These are phyloP conservation scores for Malus orientalis DNA, from an alignment of 306 rosid species.

Conservation along the genomic window DNA sequence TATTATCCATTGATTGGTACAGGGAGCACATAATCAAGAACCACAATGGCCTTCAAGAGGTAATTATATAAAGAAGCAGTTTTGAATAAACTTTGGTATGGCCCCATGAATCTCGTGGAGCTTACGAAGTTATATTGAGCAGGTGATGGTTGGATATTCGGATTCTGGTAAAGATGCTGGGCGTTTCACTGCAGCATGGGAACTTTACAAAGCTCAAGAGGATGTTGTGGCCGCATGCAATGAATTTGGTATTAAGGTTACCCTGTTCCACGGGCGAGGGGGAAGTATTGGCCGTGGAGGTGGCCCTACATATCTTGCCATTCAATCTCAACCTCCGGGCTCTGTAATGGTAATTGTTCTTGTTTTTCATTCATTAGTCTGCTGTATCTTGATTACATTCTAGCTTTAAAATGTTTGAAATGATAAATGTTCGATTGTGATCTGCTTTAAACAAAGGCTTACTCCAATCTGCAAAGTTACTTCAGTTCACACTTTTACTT, in stretches of 20 bases:
- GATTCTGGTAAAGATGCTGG: slow-evolving; percentile 99
- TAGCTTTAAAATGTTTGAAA: not conserved
- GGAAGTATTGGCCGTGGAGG: slow-evolving; percentile 98
- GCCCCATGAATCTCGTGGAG: slow-evolving; percentile 9
- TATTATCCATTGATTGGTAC: slow-evolving; percentile 86
- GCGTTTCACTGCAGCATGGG: slow-evolving; percentile 95
- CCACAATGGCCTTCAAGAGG: slow-evolving; percentile 92
- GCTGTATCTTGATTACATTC: not conserved
- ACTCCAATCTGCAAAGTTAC: not conserved
- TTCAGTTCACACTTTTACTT: not conserved
- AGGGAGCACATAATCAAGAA: slow-evolving; percentile 62
- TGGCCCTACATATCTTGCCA: slow-evolving; percentile 93
- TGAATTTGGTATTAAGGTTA: slow-evolving; percentile 79
- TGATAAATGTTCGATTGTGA: not conserved
- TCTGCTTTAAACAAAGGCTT: not conserved
- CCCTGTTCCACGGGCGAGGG: slow-evolving; percentile 92
- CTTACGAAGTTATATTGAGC: slow-evolving; percentile 21
- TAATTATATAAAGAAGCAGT: slow-evolving; percentile 12
- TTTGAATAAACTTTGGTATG: not conserved
- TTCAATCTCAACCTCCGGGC: slow-evolving; percentile 98
- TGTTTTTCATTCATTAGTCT: not conserved
- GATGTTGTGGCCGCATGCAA: slow-evolving; percentile 91
- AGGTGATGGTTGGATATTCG: slow-evolving; percentile 98
- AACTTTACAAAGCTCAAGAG: slow-evolving; percentile 95
- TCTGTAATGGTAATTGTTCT: slow-evolving; percentile 66